These are phyloP conservation scores for Moniliella sp. DNA, from an alignment of 1,284 basidiomycete genomes.

Conservation along the genomic window DNA sequence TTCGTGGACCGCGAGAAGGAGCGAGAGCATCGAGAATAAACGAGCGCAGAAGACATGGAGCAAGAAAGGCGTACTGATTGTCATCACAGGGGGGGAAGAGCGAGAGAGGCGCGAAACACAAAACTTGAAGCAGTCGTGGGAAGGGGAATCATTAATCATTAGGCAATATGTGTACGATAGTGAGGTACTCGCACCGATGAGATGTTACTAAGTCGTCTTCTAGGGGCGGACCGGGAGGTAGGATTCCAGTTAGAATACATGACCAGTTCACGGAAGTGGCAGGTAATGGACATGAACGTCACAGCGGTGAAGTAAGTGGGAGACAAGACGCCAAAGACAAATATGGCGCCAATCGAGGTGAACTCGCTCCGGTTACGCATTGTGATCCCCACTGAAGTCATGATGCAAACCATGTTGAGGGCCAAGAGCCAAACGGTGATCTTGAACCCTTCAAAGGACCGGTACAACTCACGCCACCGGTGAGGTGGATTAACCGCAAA, in stretches of 20 bases:
- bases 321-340: not conserved
- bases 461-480: conserved; percentile 8
- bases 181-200: no score
- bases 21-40: no score
- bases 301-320: conserved; percentile 2
- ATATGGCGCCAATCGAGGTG: not conserved
- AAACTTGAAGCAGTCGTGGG: no score
- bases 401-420: conserved; percentile 13
- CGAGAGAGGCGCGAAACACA: no score
- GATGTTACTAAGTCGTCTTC: no score
- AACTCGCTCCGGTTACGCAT: conserved; percentile 6
- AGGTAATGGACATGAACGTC: conserved; percentile 10
- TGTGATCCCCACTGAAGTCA: conserved; percentile 6
- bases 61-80: no score
- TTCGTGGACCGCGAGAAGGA: no score
- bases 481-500: conserved; percentile 7
- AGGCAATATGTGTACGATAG: no score
- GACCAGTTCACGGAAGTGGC: conserved; percentile 20
- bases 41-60: no score
- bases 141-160: no score
- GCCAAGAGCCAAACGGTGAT: conserved; percentile 11
- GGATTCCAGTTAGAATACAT: conserved; percentile 13
- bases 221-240: conserved; percentile 3
- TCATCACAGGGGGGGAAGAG: no score
- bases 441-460: conserved; percentile 11